Evolutionary conservation across 2,329 filamentous ascomycete species (phyloP).

Genomic region (Claviceps pazoutovae): DNA sequence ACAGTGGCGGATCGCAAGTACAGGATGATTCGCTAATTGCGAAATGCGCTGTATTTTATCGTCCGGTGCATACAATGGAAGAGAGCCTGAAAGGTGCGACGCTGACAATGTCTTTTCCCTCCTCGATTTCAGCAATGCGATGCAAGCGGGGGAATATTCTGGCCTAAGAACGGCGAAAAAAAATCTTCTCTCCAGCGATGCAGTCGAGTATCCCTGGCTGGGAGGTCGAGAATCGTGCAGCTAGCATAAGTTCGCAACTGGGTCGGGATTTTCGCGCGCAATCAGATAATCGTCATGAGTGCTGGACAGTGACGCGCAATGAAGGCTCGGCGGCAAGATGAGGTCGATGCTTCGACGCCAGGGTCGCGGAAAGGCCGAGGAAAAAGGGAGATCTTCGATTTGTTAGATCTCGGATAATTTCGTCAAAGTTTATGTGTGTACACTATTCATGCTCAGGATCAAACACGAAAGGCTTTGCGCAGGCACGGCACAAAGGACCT

Average conservation of each 20-base stretch:
- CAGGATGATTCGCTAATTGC: not conserved
- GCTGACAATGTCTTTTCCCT: not conserved
- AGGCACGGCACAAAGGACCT: not conserved
- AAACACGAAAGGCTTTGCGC: not conserved
- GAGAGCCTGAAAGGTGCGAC: not conserved
- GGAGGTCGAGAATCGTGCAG: not conserved
- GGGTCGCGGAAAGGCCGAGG: slow-evolving; percentile 4
- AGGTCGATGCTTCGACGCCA: slow-evolving; percentile 5
- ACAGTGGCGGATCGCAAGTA: not conserved
- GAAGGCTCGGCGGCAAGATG: not conserved
- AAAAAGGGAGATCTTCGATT: slow-evolving; percentile 2
- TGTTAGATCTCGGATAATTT: not conserved
- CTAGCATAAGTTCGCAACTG: not conserved
- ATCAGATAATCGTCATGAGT: not conserved
- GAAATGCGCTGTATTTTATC: not conserved
- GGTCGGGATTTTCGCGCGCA: not conserved
- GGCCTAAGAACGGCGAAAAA: not conserved
- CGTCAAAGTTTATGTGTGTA: not conserved
- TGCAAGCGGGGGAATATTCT: not conserved
- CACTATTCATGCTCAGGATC: not conserved
- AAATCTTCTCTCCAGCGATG: not conserved
- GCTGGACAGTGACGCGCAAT: not conserved
- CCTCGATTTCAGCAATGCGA: not conserved
- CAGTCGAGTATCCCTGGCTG: not conserved
- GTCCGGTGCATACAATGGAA: not conserved